Conservation (phyloP, 805 yeast species). For the Monosporozyma yasuniensis region DNA sequence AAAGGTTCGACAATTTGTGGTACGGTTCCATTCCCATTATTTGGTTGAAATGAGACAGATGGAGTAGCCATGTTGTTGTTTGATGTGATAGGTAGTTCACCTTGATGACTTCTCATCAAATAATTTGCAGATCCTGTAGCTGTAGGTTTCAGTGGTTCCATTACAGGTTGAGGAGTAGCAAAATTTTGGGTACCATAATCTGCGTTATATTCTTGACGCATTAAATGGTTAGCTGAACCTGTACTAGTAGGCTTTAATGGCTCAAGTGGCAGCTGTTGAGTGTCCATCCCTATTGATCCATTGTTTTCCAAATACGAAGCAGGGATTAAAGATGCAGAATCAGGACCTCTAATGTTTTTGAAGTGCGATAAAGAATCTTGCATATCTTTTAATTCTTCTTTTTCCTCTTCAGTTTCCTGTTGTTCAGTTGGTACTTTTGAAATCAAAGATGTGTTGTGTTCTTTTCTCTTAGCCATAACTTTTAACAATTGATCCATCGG, state of each 20-base stretch:
- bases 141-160: slow-evolving; percentile 30
- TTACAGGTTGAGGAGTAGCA: not conserved
- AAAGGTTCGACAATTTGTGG: slow-evolving; percentile 16
- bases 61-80: not conserved
- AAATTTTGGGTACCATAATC: not conserved
- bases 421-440: slow-evolving; percentile 27
- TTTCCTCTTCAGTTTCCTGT: slow-evolving; percentile 50
- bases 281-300: not conserved
- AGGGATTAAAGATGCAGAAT: slow-evolving; percentile 34
- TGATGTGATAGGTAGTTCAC: not conserved
- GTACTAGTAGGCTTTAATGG: slow-evolving; percentile 30
- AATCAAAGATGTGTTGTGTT: slow-evolving; percentile 20
- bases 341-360: slow-evolving; percentile 63
- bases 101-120: slow-evolving; percentile 20
- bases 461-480: slow-evolving; percentile 31
- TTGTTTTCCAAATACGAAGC: not conserved
- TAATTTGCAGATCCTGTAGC: slow-evolving; percentile 36
- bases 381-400: slow-evolving; percentile 63
- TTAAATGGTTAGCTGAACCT: slow-evolving; percentile 28
- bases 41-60: not conserved
- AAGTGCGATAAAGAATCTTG: slow-evolving; percentile 67
- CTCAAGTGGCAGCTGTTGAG: slow-evolving; percentile 18
- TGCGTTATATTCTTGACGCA: slow-evolving; percentile 18
- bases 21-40: not conserved
- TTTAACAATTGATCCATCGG: slow-evolving; percentile 71